phyloP scores from a whole-genome alignment of 1,284 basidiomycete genomes.

The Ganoderma multipileum region DNA sequence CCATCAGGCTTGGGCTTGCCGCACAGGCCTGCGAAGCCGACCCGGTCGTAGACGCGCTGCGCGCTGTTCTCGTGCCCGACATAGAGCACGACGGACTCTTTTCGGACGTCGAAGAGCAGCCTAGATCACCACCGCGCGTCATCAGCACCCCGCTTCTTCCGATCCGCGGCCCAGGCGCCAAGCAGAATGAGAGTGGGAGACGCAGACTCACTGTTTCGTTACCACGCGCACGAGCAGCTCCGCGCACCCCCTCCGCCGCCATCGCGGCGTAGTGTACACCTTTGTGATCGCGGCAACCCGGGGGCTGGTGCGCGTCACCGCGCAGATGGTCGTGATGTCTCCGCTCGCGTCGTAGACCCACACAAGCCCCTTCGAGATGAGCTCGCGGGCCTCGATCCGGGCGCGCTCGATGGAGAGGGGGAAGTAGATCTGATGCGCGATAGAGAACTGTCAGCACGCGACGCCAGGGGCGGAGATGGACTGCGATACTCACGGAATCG shows the following conservation, averaged over 20 bases:
- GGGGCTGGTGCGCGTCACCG: slow-evolving; percentile 52
- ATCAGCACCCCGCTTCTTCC: slow-evolving; percentile 8
- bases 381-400: slow-evolving; percentile 47
- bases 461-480: background rate
- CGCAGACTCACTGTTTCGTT: slow-evolving; percentile 43
- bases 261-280: slow-evolving; percentile 53
- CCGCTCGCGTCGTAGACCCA: slow-evolving; percentile 54
- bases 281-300: slow-evolving; percentile 56
- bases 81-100: slow-evolving; percentile 53
- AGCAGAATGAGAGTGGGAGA: slow-evolving; percentile 9
- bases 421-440: slow-evolving; percentile 43
- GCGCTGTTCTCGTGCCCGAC: slow-evolving; percentile 56
- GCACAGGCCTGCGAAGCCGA: slow-evolving; percentile 53
- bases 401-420: slow-evolving; percentile 45
- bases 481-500: slow-evolving; percentile 46
- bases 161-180: background rate
- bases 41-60: slow-evolving; percentile 54
- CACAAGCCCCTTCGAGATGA: slow-evolving; percentile 49
- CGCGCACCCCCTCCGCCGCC: slow-evolving; percentile 53
- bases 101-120: slow-evolving; percentile 44
- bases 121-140: slow-evolving; percentile 29
- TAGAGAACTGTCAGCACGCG: slow-evolving; percentile 15
- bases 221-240: slow-evolving; percentile 54
- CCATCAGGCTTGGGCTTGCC: slow-evolving; percentile 46
- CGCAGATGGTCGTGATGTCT: slow-evolving; percentile 54